A percentile compares a stretch with the other conserved stretches of the same genome.
phyloP scores from a whole-genome alignment of 2,329 filamentous ascomycete genomes.

The Botrytis deweyae region DNA sequence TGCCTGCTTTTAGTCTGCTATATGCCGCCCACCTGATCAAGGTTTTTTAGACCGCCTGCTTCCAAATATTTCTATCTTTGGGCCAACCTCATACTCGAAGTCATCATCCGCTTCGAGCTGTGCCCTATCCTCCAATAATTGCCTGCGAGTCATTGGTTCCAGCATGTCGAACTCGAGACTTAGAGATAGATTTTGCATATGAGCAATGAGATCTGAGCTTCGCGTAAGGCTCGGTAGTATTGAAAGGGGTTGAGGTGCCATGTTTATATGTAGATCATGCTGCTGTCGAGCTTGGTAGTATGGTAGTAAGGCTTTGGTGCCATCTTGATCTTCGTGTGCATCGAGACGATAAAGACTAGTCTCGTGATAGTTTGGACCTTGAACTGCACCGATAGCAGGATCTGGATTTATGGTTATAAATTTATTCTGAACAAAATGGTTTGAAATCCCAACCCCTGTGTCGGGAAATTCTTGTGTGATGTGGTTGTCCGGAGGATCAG shows the following conservation, averaged over 20 bases:
- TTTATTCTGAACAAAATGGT: slow-evolving; percentile 42
- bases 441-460: slow-evolving; percentile 36
- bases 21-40: background rate
- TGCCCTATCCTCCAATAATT: slow-evolving; percentile 4
- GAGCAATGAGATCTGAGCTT: slow-evolving; percentile 5
- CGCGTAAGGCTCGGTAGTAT: background rate
- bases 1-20: background rate
- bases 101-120: slow-evolving; percentile 16
- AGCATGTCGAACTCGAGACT: slow-evolving; percentile 7
- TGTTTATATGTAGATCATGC: slow-evolving; percentile 36
- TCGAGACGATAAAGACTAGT: slow-evolving; percentile 48
- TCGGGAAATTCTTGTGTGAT: slow-evolving; percentile 24
- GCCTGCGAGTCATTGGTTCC: slow-evolving; percentile 11
- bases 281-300: slow-evolving; percentile 48
- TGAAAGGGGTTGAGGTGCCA: background rate
- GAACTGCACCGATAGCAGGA: slow-evolving; percentile 53
- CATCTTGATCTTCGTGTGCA: slow-evolving; percentile 49
- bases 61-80: slow-evolving; percentile 5
- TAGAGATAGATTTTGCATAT: slow-evolving; percentile 10
- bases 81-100: slow-evolving; percentile 12
- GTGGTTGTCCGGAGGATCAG: slow-evolving; percentile 44
- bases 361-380: slow-evolving; percentile 54
- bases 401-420: slow-evolving; percentile 48
- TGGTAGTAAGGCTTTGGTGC: slow-evolving; percentile 47
- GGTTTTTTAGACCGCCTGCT: background rate